These are phyloP conservation scores for Tuber calosporum DNA, from an alignment of 495 filamentous ascomycete genomes.

Conservation along the genomic window DNA sequence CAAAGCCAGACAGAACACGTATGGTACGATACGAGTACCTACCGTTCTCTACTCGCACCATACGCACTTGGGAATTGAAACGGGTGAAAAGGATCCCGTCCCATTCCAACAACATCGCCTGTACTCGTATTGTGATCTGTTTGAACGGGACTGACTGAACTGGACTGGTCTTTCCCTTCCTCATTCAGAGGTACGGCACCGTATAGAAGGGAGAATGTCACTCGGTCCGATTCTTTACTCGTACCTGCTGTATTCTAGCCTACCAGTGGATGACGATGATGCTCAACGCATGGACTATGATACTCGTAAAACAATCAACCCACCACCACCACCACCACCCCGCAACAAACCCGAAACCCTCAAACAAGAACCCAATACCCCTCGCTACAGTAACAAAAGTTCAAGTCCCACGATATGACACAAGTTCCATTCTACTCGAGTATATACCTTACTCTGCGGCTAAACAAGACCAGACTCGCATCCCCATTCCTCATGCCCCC, in stretches of 20 bases:
- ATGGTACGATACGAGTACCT: not conserved
- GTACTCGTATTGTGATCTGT: not conserved
- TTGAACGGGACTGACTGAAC: too few relatives aligned
- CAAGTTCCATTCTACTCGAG: not conserved
- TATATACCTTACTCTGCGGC: not conserved
- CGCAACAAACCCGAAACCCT: constrained; percentile 1
- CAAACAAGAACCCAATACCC: not conserved
- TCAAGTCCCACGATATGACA: not conserved
- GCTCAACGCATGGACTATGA: not conserved
- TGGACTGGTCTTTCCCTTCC: not conserved
- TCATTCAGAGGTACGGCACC: not conserved
- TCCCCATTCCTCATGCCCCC: not conserved
- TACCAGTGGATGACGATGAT: not conserved
- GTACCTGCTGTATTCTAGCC: not conserved
- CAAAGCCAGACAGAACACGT: not conserved
- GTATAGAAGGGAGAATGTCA: not conserved
- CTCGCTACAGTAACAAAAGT: not conserved
- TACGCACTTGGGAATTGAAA: not conserved
- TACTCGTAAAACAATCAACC: not conserved
- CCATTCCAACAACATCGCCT: not conserved
- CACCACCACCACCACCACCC: not conserved
- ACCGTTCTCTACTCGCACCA: too few relatives aligned
- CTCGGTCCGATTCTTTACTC: not conserved
- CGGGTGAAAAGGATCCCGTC: not conserved
- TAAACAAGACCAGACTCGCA: not conserved